Evolutionary conservation across 441 rosid genomes (phyloP).

Genomic region (Macaranga tanarius): DNA sequence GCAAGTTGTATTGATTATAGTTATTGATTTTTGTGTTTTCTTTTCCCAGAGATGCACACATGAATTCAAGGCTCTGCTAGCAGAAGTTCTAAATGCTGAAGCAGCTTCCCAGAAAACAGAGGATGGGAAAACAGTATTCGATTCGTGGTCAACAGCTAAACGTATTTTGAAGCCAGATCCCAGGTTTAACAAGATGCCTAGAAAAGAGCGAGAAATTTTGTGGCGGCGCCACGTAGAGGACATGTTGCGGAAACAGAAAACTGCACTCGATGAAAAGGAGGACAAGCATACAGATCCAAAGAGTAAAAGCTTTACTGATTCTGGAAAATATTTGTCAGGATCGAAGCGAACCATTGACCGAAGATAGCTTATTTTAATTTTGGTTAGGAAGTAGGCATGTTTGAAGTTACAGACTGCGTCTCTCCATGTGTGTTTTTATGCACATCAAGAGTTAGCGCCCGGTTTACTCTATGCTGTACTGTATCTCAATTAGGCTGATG

Average conservation of each 20-base stretch:
- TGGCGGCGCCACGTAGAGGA: conserved; percentile 85
- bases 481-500: no score
- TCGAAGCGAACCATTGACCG: conserved; percentile 45
- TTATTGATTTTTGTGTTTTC: neutral
- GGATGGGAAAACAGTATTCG: conserved; percentile 73
- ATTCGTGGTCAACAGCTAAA: conserved; percentile 96
- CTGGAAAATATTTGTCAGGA: conserved; percentile 36
- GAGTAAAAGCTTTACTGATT: conserved; percentile 45
- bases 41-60: conserved; percentile 56
- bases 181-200: conserved; percentile 83
- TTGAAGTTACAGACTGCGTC: neutral
- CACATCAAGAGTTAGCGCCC: neutral
- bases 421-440: neutral
- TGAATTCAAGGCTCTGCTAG: conserved; percentile 68
- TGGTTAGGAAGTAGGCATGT: conserved; percentile 6
- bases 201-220: conserved; percentile 73
- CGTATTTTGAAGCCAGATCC: conserved; percentile 70
- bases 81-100: conserved; percentile 71
- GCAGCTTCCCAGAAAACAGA: conserved; percentile 69
- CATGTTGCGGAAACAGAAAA: conserved; percentile 55
- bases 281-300: conserved; percentile 51
- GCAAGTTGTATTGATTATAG: no score
- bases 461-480: neutral
- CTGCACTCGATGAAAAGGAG: conserved; percentile 41
- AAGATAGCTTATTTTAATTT: conserved; percentile 3